Evolutionary conservation across 805 yeast species (phyloP).

Genomic region (Myxozyma neglecta): DNA sequence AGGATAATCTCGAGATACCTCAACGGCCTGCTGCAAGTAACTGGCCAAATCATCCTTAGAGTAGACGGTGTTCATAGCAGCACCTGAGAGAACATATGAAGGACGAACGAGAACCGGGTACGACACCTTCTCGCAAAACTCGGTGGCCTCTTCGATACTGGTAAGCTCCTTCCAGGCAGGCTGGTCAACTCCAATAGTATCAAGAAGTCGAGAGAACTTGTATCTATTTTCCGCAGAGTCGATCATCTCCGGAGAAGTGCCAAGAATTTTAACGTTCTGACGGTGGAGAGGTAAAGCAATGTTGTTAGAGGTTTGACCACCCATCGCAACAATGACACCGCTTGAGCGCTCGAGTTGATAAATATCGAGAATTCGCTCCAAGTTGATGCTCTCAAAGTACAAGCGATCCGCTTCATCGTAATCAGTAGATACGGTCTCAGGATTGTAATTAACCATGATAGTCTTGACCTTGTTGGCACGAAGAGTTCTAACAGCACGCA

Average conservation of each 20-base stretch:
- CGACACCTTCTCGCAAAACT: constrained; percentile 82
- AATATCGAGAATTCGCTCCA: constrained; percentile 92
- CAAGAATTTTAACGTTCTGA: constrained; percentile 91
- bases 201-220: constrained; percentile 96
- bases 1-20: constrained; percentile 96
- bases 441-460: constrained; percentile 96
- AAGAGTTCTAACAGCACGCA: constrained; percentile 89
- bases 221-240: constrained; percentile 98
- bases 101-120: constrained; percentile 98
- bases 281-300: constrained; percentile 90
- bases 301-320: constrained; percentile 98
- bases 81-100: constrained; percentile 95
- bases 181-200: constrained; percentile 94
- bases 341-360: constrained; percentile 86
- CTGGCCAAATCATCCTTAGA: constrained; percentile 83
- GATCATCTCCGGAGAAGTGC: constrained; percentile 98
- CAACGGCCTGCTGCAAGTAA: constrained; percentile 90
- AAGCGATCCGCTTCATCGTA: constrained; percentile 97
- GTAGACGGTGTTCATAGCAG: constrained; percentile 97
- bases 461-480: constrained; percentile 85
- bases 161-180: constrained; percentile 99
- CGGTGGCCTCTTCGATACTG: constrained; percentile 87
- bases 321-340: constrained; percentile 96
- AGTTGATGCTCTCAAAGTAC: constrained; percentile 90
- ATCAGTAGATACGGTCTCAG: constrained; percentile 98